A percentile compares a stretch with the other conserved stretches of the same genome.
These are phyloP conservation scores for Vicia villosa DNA, from an alignment of 306 rosid species.

Conservation along the genomic window DNA sequence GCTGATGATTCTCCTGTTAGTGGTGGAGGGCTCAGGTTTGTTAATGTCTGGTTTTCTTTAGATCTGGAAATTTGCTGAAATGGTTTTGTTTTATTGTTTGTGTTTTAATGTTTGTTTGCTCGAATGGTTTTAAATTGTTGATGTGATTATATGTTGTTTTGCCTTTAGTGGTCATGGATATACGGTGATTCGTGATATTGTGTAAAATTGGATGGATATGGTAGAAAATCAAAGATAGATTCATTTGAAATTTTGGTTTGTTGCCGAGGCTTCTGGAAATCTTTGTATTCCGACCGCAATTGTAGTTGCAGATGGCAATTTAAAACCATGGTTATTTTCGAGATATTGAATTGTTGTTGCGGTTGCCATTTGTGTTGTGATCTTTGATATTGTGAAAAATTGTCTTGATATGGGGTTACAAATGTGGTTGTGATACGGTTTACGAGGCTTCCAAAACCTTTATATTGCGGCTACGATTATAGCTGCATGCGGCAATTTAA, in stretches of 20 bases:
- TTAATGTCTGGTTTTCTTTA: constrained; percentile 7
- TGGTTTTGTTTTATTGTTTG: constrained; percentile 19
- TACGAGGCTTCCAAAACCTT: background rate
- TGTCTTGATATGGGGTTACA: background rate
- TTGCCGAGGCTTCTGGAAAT: background rate
- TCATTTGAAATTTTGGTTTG: background rate
- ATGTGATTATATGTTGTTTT: background rate
- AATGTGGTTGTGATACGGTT: background rate
- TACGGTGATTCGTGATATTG: background rate
- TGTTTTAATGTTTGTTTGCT: background rate
- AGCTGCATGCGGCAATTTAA: background rate
- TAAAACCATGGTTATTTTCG: background rate
- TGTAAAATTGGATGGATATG: background rate
- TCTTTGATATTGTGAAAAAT: background rate
- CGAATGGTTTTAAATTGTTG: background rate
- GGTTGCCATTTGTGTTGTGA: background rate
- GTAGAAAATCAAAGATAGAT: background rate
- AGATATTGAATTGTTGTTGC: background rate
- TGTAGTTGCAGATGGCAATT: background rate
- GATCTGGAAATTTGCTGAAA: constrained; percentile 31
- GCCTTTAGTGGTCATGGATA: background rate
- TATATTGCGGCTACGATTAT: background rate
- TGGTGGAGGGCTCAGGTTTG: constrained; percentile 94
- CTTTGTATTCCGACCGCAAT: background rate
- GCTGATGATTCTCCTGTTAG: constrained; percentile 89